Percentiles rank a stretch among this genome's conserved stretches.
Conservation (phyloP, 768 basidiomycete genomes). For the Cubamyces sp. region DNA sequence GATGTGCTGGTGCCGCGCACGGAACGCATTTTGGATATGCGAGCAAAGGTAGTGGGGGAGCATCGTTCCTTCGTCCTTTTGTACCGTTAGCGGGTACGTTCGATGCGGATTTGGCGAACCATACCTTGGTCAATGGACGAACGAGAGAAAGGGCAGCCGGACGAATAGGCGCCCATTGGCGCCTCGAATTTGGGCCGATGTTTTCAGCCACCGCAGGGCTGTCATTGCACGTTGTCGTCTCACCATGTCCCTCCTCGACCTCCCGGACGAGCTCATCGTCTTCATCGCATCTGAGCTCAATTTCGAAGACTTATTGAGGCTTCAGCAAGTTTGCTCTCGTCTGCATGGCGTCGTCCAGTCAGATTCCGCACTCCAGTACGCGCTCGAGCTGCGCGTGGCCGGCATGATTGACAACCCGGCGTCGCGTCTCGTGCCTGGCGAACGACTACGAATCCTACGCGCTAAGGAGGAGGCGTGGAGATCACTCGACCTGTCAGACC, state of each 20-base stretch:
- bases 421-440: conserved; percentile 21
- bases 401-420: conserved; percentile 24
- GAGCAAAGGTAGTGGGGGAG: conserved; percentile 88
- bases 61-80: conserved; percentile 32
- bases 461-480: conserved; percentile 23
- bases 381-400: conserved; percentile 19
- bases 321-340: conserved; percentile 11
- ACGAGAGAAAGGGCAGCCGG: not conserved
- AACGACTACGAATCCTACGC: conserved; percentile 19
- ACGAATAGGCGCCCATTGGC: conserved; percentile 1
- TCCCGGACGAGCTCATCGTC: conserved; percentile 28
- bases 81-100: too few relatives aligned
- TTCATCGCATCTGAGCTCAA: conserved; percentile 19
- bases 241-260: conserved; percentile 20
- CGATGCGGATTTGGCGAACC: not conserved
- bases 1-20: conserved; percentile 78
- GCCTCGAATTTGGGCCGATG: not conserved
- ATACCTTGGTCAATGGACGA: not conserved
- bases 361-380: conserved; percentile 23
- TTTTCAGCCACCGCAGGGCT: not conserved
- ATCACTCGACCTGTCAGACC: conserved; percentile 13
- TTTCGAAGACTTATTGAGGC: not conserved
- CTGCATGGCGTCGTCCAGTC: conserved; percentile 12
- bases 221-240: not conserved
- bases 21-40: conserved; percentile 91